Conservation (phyloP, 139 green algal genomes). For the Eudorina sp. region DNA sequence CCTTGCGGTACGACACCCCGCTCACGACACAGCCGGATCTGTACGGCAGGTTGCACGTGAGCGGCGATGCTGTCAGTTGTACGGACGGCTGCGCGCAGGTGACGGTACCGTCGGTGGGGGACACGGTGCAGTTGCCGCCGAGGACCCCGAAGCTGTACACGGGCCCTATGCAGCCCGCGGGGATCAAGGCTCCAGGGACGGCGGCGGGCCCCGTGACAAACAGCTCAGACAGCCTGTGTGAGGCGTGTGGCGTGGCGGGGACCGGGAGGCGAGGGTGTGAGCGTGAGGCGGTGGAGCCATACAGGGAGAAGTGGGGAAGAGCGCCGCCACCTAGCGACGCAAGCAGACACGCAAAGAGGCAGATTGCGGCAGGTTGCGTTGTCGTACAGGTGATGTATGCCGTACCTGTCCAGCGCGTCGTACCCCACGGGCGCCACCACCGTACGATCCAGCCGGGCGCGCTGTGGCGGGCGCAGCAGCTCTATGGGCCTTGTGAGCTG, state of each 20-base stretch:
- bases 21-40: background rate
- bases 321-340: too few relatives aligned
- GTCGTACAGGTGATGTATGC: background rate
- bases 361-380: too few relatives aligned
- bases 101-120: background rate
- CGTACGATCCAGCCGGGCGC: background rate
- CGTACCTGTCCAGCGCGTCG: slow-evolving; percentile 47
- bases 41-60: slow-evolving; percentile 49
- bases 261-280: too few relatives aligned
- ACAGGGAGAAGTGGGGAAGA: too few relatives aligned
- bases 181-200: background rate
- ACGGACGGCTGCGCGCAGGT: slow-evolving; percentile 33
- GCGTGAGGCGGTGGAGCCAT: too few relatives aligned
- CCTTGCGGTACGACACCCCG: background rate
- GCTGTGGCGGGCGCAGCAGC: slow-evolving; percentile 28
- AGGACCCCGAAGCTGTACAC: slow-evolving; percentile 42
- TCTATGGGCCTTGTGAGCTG: slow-evolving; percentile 41
- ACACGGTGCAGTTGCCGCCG: slow-evolving; percentile 52
- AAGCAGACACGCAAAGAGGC: too few relatives aligned
- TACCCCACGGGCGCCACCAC: slow-evolving; percentile 48
- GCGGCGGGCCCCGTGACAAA: background rate
- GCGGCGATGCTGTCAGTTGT: background rate
- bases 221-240: slow-evolving; percentile 14
- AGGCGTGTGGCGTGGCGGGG: too few relatives aligned
- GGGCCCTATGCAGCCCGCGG: slow-evolving; percentile 51